Conservation (phyloP, 768 basidiomycete species). For the Agrocybe chaxingu region DNA sequence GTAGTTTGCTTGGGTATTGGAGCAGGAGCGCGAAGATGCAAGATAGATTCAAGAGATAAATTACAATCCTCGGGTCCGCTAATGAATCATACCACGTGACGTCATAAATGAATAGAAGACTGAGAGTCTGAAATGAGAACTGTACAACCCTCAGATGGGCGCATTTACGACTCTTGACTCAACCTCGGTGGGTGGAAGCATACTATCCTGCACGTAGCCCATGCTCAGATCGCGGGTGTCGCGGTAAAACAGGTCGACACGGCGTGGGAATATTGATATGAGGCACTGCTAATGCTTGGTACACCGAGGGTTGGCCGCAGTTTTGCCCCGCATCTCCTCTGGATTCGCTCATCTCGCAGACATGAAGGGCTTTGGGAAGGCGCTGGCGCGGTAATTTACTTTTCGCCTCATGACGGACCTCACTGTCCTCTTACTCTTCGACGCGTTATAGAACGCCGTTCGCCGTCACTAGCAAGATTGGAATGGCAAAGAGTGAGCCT, state of each 20-base stretch:
- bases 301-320: background rate
- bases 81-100: conserved; percentile 17
- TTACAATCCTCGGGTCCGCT: conserved; percentile 7
- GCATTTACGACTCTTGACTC: too few relatives aligned
- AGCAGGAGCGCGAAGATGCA: background rate
- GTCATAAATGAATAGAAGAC: conserved; percentile 7
- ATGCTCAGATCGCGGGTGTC: background rate
- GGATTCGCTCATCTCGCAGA: conserved; percentile 12
- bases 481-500: conserved; percentile 85
- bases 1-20: background rate
- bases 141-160: too few relatives aligned
- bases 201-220: too few relatives aligned
- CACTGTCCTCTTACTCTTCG: background rate
- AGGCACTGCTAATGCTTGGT: background rate
- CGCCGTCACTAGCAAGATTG: conserved; percentile 81
- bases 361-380: conserved; percentile 87
- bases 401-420: conserved; percentile 12
- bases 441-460: conserved; percentile 73
- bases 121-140: too few relatives aligned
- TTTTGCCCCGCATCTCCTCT: conserved; percentile 3
- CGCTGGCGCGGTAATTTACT: conserved; percentile 58
- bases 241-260: background rate
- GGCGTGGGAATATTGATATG: conserved; percentile 13
- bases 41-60: background rate
- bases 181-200: too few relatives aligned